phyloP scores from a whole-genome alignment of 1,284 basidiomycete genomes.

The Boletellus deceptivus region DNA sequence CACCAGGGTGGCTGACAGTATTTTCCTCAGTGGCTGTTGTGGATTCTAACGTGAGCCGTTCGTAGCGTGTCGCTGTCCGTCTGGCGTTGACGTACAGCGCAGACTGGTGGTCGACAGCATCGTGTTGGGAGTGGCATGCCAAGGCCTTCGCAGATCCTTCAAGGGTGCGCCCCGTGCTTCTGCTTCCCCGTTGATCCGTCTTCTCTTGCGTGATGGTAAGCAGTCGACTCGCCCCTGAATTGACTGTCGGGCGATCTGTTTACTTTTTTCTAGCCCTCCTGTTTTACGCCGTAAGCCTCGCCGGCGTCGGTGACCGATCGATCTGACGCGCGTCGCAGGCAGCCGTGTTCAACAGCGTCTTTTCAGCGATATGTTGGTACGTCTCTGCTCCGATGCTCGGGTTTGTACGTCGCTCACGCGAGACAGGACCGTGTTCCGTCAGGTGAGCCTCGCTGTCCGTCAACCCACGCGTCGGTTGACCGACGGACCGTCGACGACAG shows the following conservation, averaged over 20 bases:
- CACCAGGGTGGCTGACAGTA: not conserved
- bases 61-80: not conserved
- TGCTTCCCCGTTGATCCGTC: constrained; percentile 5
- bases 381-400: not conserved
- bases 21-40: constrained; percentile 7
- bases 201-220: constrained; percentile 15
- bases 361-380: constrained; percentile 10
- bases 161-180: not conserved
- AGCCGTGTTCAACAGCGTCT: constrained; percentile 3
- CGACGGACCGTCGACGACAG: not conserved
- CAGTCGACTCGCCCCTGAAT: no score
- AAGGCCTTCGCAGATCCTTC: constrained; percentile 3
- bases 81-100: not conserved
- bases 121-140: constrained; percentile 6
- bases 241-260: no score
- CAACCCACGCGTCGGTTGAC: not conserved
- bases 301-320: not conserved
- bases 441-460: not conserved
- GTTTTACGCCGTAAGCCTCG: constrained; percentile 9
- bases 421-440: constrained; percentile 6
- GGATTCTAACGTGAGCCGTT: constrained; percentile 8
- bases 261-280: not conserved
- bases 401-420: not conserved
- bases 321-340: not conserved
- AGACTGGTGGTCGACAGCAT: constrained; percentile 14